Base-by-base conservation (phyloP, 78 protist species). In the Chrysochromulina tobinii region DNA sequence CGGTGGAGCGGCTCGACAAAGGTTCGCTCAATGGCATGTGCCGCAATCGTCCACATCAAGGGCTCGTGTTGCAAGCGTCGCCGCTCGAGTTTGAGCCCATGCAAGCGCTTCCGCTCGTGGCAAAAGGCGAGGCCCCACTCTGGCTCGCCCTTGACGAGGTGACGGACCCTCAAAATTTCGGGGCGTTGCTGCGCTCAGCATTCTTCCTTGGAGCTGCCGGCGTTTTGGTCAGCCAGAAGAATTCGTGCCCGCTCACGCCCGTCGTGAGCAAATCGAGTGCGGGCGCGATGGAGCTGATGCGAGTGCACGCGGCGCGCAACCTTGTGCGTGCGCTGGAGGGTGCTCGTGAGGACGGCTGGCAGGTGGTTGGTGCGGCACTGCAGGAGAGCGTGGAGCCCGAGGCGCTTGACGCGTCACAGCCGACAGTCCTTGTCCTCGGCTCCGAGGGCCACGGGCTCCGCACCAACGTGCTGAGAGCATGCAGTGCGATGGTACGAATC, bases 151-250 rank as follows among this genome's bases (percentile, higher is more conserved):
- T 89, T 11, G 92, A 89, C 61, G 92, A 89, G 58, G 86, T 89
- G 25, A 57, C 14, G 77, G 92, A 89, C 87, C 92, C 92, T 25
- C 85, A 77, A 87, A 89, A 89, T 59, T 87, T 89, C 21, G 92
- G 92, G 25, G 87, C 92, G 38, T 75, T 89, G 50, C 92, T 89
- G 66, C 92, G 92, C 77, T 75, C 92, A 17, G 92, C 92, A n/a
- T 18, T 17, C 87, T 77, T 89, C 88, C 92, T 89, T 18, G 87
- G 92, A 27, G 81, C 48, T 18, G 57, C 12, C 50, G 92, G 92
- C 61, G 92, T 89, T 61, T 50, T 75, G 25, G 92, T 89, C 54
- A 61, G 66, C 50, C 38, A 2, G 64, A 75, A 61, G 61, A 89
- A 89, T 57, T 89, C 92, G n/a, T 86, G 87, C n/a, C 84, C 81